Evolutionary conservation across 2,329 filamentous ascomycete species (phyloP), one percentile per base, ranked within the genome.

Genomic region (Neonectria sp.): DNA sequence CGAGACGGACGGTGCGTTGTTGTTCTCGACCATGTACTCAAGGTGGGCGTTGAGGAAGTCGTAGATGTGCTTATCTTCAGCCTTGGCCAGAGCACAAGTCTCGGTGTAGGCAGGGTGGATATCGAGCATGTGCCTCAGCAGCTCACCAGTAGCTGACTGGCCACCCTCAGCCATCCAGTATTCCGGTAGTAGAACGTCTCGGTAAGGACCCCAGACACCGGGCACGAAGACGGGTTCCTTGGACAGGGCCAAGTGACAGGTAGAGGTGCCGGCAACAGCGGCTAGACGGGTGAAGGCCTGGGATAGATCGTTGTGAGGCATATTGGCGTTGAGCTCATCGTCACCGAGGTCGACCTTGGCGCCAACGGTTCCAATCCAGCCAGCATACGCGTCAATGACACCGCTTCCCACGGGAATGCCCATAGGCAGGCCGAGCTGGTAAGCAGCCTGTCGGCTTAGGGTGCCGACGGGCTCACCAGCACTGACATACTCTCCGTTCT

Each of bases 331-430:
- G 45, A 95, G 86, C 55, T 92, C 88, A 63, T 92, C 89, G 40
- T 79, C 74, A 46, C 87, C 86, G 17, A 97, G 88, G 72, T 94
- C 89, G 74, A 98, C 94, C 81, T 98, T 98, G 68, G 96, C 95
- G 65, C 96, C 96, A n/a, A 99, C 96, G 1, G 96, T 98, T 68
- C 96, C 96, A 73, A 99, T 96, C 96, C 96, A 99, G 71, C 96
- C 96, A 67, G 96, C 96, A 77, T 99, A 99, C 21, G 96, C 96
- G 80, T 99, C 96, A 77, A 99, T 99, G 71, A 99, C 96, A 80
- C 95, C 95, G 77, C 94, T 97, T 60, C 96, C 96, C 62, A 99
- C 93, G 21, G 96, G 94, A 73, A 98, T 96, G 45, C 95, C 95
- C 24, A 92, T 86, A 6, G 92, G 92, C 3, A 99, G 88, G 8